Evolutionary conservation across 2,329 filamentous ascomycete species (phyloP), one percentile per base, ranked within the genome.

Genomic region (Aspergillus terreus): DNA sequence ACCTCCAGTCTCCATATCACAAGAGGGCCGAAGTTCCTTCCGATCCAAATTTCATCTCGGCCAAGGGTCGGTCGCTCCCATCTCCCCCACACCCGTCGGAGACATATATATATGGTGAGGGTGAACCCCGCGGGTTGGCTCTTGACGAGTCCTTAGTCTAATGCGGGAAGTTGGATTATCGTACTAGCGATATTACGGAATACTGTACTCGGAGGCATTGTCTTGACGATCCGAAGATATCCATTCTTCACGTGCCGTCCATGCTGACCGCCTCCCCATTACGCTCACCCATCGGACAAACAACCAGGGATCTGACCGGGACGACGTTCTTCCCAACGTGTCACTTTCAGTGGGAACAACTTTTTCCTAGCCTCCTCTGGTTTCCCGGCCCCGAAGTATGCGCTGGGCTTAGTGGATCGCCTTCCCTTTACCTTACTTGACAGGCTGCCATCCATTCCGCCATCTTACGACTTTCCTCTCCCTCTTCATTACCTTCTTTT

Each of bases 1-100:
- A 45, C 36, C 54, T 55, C 54, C 46, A 55, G 46, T 50, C 45
- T 47, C 35, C 45, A 19, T 35, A 36, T 52, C 40, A 46, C 48
- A 17, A 25, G 45, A 52, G 56, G 42, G 33, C 58, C 58, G 57
- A 61, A 56, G 11, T 58, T 44, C 48, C 46, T 61, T 55, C 59
- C 56, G 59, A 61, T 43, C 47, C 52, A 38, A 43, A 46, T 38
- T 46, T 44, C 30, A 33, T 53, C 54, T 55, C 52, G 50, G 55
- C 35, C 48, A 51, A 52, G 25, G n/a, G 46, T 55, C 52, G 51
- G 51, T 15, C 17, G 25, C 38, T 41, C 42, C 44, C 33, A 27
- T 42, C 15, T 25, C 38, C 55, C 56, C 52, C 57, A 51, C 51
- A 49, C 19, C 6, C 23, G 35, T 17, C 5, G 30, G 25, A 44